These are phyloP conservation scores for Trichosanthes truncata DNA, from an alignment of 306 rosid species.

Conservation along the genomic window DNA sequence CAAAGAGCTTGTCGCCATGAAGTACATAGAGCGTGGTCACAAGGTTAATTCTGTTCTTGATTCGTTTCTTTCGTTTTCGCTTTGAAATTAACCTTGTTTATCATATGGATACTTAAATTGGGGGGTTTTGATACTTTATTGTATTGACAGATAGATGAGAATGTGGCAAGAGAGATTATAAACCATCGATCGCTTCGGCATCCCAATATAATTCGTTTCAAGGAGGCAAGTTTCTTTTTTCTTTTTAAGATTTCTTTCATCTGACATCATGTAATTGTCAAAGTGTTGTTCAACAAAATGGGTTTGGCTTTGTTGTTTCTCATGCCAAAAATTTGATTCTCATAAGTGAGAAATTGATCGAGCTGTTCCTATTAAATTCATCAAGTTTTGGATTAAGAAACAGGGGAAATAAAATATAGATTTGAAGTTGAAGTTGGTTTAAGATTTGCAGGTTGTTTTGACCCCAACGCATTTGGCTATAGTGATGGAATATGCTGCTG, in stretches of 20 bases:
- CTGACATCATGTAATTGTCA: background rate
- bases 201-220: constrained; percentile 6
- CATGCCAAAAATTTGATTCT: background rate
- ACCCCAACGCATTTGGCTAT: constrained; percentile 12
- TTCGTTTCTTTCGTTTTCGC: background rate
- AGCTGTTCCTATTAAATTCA: background rate
- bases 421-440: background rate
- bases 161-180: constrained; percentile 11
- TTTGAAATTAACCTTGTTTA: background rate
- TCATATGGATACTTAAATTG: background rate
- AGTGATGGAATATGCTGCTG: constrained; percentile 14
- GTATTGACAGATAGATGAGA: background rate
- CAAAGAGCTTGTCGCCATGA: constrained; percentile 12
- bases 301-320: background rate
- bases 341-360: background rate
- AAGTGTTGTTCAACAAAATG: background rate
- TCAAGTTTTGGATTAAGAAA: background rate
- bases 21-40: constrained; percentile 9
- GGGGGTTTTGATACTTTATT: background rate
- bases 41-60: background rate
- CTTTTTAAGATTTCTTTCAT: background rate
- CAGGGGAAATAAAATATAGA: background rate
- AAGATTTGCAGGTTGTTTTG: constrained; percentile 9
- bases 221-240: constrained; percentile 3
- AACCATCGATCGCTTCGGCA: constrained; percentile 11